These are phyloP conservation scores for Plenodomus lindquistii DNA, from an alignment of 2,329 filamentous ascomycete species.

Conservation along the genomic window DNA sequence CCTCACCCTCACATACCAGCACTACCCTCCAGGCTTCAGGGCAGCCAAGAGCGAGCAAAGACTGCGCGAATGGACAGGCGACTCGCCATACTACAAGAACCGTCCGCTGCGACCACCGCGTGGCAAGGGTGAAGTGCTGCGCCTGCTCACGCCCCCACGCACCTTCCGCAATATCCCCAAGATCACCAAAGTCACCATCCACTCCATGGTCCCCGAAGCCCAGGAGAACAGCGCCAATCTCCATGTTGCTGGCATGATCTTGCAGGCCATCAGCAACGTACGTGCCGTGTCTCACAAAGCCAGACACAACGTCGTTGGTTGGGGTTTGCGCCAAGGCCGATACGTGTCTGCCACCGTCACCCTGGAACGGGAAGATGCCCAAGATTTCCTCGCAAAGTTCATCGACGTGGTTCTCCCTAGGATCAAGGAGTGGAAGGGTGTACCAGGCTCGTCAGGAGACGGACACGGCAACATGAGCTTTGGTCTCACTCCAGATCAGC, in stretches of 20 bases:
- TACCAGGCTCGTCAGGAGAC: constrained; percentile 79
- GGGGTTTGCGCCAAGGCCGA: constrained; percentile 72
- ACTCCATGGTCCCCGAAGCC: constrained; percentile 71
- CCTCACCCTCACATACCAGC: constrained; percentile 84
- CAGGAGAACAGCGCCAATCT: constrained; percentile 73
- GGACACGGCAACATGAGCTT: constrained; percentile 84
- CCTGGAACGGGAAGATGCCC: constrained; percentile 77
- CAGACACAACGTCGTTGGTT: constrained; percentile 72
- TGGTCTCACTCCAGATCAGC: constrained; percentile 74
- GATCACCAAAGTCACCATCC: constrained; percentile 78
- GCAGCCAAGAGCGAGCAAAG: constrained; percentile 63
- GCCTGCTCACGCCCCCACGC: constrained; percentile 67
- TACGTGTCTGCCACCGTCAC: constrained; percentile 76
- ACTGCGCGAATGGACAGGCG: constrained; percentile 83
- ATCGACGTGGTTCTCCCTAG: constrained; percentile 88
- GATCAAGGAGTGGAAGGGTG: constrained; percentile 93
- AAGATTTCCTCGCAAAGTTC: constrained; percentile 88
- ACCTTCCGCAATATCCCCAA: constrained; percentile 85
- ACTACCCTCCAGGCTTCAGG: constrained; percentile 77
- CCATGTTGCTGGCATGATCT: constrained; percentile 78
- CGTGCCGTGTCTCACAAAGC: constrained; percentile 71
- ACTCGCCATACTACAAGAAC: constrained; percentile 93
- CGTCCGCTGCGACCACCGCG: constrained; percentile 81
- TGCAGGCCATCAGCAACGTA: constrained; percentile 84
- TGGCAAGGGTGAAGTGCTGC: constrained; percentile 71